Base-by-base conservation (phyloP, 257 asterid species). In the Salvia rosmarinus region DNA sequence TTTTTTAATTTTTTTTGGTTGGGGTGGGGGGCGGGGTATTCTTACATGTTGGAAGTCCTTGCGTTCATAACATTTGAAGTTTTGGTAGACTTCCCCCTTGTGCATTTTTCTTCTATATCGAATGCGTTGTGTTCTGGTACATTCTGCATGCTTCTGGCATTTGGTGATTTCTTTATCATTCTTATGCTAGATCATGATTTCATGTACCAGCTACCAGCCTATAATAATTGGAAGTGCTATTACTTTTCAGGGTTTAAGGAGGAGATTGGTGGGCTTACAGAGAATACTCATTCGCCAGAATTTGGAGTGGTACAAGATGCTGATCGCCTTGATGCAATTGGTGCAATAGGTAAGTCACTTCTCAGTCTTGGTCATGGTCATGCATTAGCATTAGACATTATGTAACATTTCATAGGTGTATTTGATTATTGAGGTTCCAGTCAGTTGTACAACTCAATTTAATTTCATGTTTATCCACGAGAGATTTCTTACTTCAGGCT, bases 241-340 rank as follows among this genome's bases (percentile, higher is more conserved):
- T 44, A 20, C 25, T 49, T 42, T 73, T 68, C 87, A 93, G 97
- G 97, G 72, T 93, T 89, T 82, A 93, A 90, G 76, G 96, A 90
- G 78, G 98, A 93, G 76, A 70, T 90, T 70, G 81, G 79, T 43
- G 94, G 90, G 68, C 80, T 55, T 60, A 65, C 66, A 12, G 80
- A 35, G 54, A 64, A 57, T 72, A 77, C 60, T 78, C 79, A 76
- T 20, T 78, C 71, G 25, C 82, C 85, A 67, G 97, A 94, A 84
- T 89, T 85, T 61, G 95, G 91, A 70, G 96, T 94, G 67, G 96
- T 94, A 55, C 99, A 94, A 84, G 99, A 91, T 82, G 99, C 97
- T 54, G 99, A 94, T 71, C 90, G 96, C 43, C 99, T 91, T 78
- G 99, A 94, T 86, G 99, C 98, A 47, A 91, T 94, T 78, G 99